A percentile compares a stretch with the other conserved stretches of the same genome.
phyloP scores from a whole-genome alignment of 1,284 basidiomycete genomes.

The Peniophora sp. region DNA sequence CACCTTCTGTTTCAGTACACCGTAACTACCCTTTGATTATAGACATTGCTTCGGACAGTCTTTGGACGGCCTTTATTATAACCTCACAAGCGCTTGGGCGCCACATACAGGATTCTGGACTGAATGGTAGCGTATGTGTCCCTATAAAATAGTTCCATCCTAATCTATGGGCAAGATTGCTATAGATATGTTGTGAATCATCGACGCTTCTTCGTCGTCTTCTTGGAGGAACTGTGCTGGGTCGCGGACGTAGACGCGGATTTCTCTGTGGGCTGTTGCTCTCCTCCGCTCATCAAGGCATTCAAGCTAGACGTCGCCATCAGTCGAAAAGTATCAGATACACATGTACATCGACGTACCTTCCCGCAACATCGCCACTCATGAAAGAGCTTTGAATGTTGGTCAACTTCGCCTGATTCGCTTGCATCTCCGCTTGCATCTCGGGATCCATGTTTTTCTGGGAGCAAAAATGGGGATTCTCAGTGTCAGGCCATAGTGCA shows the following conservation, averaged over 20 bases:
- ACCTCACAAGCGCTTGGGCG: too few species aligned
- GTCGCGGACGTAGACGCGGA: neutral
- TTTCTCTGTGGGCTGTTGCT: neutral
- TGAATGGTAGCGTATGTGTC: too few species aligned
- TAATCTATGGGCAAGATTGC: too few species aligned
- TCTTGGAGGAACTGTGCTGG: neutral
- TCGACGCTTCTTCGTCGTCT: neutral
- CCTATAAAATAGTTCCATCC: too few species aligned
- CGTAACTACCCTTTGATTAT: too few species aligned
- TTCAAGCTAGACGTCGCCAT: constrained; percentile 10
- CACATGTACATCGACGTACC: constrained; percentile 27
- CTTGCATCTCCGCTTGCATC: constrained; percentile 61
- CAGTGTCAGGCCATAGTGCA: neutral
- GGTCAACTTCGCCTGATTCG: constrained; percentile 56
- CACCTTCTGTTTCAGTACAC: too few species aligned
- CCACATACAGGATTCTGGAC: too few species aligned
- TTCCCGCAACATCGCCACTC: constrained; percentile 49
- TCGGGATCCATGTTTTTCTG: constrained; percentile 80
- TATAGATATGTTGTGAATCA: too few species aligned
- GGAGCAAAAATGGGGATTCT: constrained; percentile 3
- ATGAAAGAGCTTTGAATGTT: constrained; percentile 51
- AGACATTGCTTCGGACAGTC: too few species aligned
- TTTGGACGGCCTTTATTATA: too few species aligned
- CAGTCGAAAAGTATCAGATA: neutral
- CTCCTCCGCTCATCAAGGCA: constrained; percentile 9